Percentiles rank a stretch among this genome's conserved stretches.
Conservation (phyloP, 345 rosid genomes). For the Fremontodendron californicum region DNA sequence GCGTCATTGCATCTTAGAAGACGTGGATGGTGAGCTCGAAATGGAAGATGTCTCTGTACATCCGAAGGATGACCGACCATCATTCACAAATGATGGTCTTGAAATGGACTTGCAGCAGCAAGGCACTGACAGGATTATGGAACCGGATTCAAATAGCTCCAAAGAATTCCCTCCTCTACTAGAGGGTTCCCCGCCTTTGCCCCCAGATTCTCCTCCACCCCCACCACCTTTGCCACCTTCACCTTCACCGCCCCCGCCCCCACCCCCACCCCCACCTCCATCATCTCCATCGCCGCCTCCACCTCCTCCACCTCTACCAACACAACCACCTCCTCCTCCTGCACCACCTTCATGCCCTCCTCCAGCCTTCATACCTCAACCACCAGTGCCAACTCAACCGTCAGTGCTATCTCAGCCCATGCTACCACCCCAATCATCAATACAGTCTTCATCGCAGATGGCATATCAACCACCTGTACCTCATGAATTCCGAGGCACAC, state of each 20-base stretch:
- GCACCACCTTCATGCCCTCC: constrained; percentile 34
- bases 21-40: constrained; percentile 81
- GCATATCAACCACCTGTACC: constrained; percentile 52
- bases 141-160: constrained; percentile 32
- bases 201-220: constrained; percentile 72
- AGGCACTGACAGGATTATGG: constrained; percentile 16
- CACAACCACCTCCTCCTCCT: constrained; percentile 29
- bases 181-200: constrained; percentile 64
- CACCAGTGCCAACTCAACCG: constrained; percentile 42
- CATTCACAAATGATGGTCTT: constrained; percentile 13
- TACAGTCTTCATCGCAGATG: constrained; percentile 56
- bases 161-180: constrained; percentile 37
- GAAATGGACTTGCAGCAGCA: constrained; percentile 37
- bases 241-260: constrained; percentile 49
- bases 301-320: constrained; percentile 27
- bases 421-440: constrained; percentile 38
- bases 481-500: constrained; percentile 44
- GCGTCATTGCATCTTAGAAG: constrained; percentile 69
- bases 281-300: constrained; percentile 35
- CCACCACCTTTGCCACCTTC: constrained; percentile 70
- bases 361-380: constrained; percentile 36
- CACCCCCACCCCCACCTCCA: constrained; percentile 42
- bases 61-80: constrained; percentile 51
- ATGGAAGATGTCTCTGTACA: constrained; percentile 82
- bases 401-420: constrained; percentile 41